These are phyloP conservation scores for Solanum arcanum DNA, from an alignment of 257 asterid genomes.

Conservation along the genomic window DNA sequence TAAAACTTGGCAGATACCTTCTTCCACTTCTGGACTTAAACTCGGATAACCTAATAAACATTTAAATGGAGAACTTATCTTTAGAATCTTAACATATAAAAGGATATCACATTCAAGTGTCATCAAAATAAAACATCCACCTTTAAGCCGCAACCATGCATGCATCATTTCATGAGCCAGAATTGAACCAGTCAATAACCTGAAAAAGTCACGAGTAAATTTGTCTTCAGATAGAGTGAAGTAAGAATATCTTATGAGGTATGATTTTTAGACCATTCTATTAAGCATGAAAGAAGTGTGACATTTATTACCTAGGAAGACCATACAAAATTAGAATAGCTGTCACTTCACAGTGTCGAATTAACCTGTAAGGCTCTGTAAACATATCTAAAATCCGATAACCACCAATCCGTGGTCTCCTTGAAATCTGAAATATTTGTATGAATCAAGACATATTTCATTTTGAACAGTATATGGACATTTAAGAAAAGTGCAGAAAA, in stretches of 20 bases:
- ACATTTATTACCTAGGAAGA: slow-evolving; percentile 69
- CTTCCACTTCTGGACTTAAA: slow-evolving; percentile 75
- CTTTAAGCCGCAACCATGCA: slow-evolving; percentile 94
- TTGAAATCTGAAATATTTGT: slow-evolving; percentile 45
- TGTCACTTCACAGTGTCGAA: slow-evolving; percentile 84
- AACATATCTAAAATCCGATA: slow-evolving; percentile 77
- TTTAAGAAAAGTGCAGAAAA: background rate
- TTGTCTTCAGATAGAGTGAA: background rate
- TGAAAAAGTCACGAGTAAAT: slow-evolving; percentile 1
- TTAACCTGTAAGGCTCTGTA: slow-evolving; percentile 78
- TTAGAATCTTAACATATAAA: background rate
- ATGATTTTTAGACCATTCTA: background rate
- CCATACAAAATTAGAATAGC: slow-evolving; percentile 92
- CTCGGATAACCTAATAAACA: slow-evolving; percentile 45
- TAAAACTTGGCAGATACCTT: slow-evolving; percentile 95
- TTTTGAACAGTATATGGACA: background rate
- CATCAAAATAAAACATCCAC: slow-evolving; percentile 17
- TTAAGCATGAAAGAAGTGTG: background rate
- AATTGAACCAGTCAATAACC: slow-evolving; percentile 90
- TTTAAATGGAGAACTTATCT: background rate
- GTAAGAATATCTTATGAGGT: background rate
- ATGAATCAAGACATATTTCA: background rate
- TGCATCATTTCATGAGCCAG: slow-evolving; percentile 99
- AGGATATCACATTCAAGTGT: background rate
- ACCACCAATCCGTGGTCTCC: slow-evolving; percentile 85